Conservation (phyloP, 306 rosid species). For the Glycyrrhiza uralensis region DNA sequence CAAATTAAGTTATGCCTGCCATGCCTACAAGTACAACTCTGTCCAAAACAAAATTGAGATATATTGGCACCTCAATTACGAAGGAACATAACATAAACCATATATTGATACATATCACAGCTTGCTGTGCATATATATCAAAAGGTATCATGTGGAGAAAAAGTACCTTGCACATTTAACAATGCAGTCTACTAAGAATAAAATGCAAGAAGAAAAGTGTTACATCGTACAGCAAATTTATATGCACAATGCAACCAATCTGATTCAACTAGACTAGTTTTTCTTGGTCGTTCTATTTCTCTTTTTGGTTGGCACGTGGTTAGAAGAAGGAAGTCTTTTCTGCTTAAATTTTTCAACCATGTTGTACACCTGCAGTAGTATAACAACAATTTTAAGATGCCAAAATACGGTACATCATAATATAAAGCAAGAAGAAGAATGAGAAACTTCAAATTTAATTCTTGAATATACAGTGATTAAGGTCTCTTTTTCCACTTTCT, state of each 20-base stretch:
- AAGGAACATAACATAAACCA: not conserved
- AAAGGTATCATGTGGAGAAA: not conserved
- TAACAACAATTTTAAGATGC: not conserved
- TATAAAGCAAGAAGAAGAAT: constrained; percentile 9
- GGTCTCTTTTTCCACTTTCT: not conserved
- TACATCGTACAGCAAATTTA: not conserved
- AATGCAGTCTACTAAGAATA: not conserved
- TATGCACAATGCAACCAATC: not conserved
- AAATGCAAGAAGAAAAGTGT: not conserved
- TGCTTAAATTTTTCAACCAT: constrained; percentile 74
- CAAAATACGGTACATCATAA: not conserved
- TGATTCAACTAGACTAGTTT: constrained; percentile 9
- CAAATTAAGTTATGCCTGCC: no score
- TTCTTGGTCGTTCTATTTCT: constrained; percentile 35
- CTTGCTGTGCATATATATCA: not conserved
- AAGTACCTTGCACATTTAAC: not conserved
- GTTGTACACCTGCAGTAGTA: constrained; percentile 58
- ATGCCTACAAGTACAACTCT: no score
- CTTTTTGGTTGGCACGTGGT: constrained; percentile 38
- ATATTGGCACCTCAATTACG: not conserved
- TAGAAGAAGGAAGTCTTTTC: constrained; percentile 33
- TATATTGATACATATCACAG: not conserved
- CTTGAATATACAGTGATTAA: not conserved
- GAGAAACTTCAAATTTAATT: not conserved
- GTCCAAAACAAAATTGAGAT: not conserved